phyloP scores from a whole-genome alignment of 371 early-diverging fungal species.

The Actinomortierella ambigua region DNA sequence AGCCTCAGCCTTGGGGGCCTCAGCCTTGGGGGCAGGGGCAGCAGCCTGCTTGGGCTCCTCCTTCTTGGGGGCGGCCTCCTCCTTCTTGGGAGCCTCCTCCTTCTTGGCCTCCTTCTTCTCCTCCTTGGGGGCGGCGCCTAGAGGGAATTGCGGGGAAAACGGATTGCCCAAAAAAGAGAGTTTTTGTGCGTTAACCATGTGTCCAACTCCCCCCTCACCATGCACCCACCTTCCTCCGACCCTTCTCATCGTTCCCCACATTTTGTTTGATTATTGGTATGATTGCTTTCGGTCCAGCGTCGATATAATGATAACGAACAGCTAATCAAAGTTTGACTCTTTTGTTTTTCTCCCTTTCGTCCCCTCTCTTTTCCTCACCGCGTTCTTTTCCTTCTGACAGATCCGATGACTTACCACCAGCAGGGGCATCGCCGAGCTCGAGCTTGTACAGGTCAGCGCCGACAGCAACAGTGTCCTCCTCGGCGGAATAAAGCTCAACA shows the following conservation, averaged over 20 bases:
- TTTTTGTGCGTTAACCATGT: background rate
- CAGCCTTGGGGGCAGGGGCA: slow-evolving; percentile 49
- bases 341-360: background rate
- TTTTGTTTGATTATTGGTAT: no score
- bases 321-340: background rate
- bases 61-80: slow-evolving; percentile 51
- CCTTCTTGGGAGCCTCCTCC: slow-evolving; percentile 16
- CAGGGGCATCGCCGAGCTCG: slow-evolving; percentile 78
- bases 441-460: slow-evolving; percentile 93
- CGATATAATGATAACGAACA: background rate
- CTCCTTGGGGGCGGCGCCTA: slow-evolving; percentile 24
- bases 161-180: background rate
- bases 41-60: slow-evolving; percentile 35
- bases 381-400: background rate
- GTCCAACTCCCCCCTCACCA: no score
- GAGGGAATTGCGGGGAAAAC: background rate
- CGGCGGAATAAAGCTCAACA: slow-evolving; percentile 82
- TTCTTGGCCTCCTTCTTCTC: slow-evolving; percentile 14
- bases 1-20: slow-evolving; percentile 53
- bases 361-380: background rate
- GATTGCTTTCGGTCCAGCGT: no score
- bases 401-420: slow-evolving; percentile 52
- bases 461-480: slow-evolving; percentile 92
- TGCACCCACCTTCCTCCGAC: no score
- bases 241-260: no score